Percentiles rank a stretch among this genome's conserved stretches.
Evolutionary conservation across 106 monocot genomes (phyloP).

Genomic region (Dioscorea alata): DNA sequence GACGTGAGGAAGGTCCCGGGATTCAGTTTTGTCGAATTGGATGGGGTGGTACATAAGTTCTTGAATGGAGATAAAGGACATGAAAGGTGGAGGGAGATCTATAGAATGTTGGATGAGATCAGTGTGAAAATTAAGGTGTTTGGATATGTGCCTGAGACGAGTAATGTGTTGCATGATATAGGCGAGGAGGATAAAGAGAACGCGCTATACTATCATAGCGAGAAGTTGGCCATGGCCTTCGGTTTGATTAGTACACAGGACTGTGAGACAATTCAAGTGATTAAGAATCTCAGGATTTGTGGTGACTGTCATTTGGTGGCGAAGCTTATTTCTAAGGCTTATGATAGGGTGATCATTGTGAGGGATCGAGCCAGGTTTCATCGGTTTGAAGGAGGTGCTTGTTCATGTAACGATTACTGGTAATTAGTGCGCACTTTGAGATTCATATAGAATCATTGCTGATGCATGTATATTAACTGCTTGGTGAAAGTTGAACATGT

Average conservation of each 20-base stretch:
- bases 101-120: neutral
- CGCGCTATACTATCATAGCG: slow-evolving; percentile 44
- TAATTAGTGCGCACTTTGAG: neutral
- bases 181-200: slow-evolving; percentile 54
- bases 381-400: slow-evolving; percentile 29
- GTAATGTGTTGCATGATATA: slow-evolving; percentile 42
- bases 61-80: neutral
- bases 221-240: slow-evolving; percentile 49
- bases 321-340: slow-evolving; percentile 33
- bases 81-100: neutral
- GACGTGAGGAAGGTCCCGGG: neutral
- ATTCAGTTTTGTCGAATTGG: no score
- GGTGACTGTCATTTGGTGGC: slow-evolving; percentile 38
- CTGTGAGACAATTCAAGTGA: slow-evolving; percentile 16
- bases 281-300: slow-evolving; percentile 50
- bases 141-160: neutral
- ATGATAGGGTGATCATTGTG: slow-evolving; percentile 26
- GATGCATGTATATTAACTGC: no score
- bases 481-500: no score
- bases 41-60: neutral
- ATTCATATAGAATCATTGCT: neutral
- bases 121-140: neutral
- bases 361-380: slow-evolving; percentile 37
- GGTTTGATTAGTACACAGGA: slow-evolving; percentile 36
- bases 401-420: slow-evolving; percentile 38